A percentile compares a stretch with the other conserved stretches of the same genome.
These are phyloP conservation scores for Clavaria fumosa DNA, from an alignment of 768 basidiomycete species.

Conservation along the genomic window DNA sequence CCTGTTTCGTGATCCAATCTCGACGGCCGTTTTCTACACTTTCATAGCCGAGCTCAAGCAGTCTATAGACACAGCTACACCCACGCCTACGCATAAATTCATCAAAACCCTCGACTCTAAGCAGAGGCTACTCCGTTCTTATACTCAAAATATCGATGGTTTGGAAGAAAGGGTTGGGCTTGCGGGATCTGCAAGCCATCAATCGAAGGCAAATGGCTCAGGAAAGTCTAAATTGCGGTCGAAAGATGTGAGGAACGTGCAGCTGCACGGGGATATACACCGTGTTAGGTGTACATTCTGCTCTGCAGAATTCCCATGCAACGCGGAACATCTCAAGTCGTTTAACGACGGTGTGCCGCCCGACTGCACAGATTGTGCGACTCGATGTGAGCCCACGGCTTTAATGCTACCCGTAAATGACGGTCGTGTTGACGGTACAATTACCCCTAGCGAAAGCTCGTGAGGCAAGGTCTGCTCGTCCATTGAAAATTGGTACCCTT, in stretches of 20 bases:
- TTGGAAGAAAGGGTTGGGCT: constrained; percentile 75
- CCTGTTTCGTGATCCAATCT: constrained; percentile 72
- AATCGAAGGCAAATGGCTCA: constrained; percentile 35
- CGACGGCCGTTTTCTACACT: constrained; percentile 83
- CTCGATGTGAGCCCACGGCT: constrained; percentile 48
- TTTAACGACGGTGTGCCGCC: constrained; percentile 65
- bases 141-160: constrained; percentile 98
- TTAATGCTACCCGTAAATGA: constrained; percentile 2
- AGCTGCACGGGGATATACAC: constrained; percentile 89
- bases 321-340: constrained; percentile 38
- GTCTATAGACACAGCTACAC: constrained; percentile 64
- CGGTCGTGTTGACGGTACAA: constrained; percentile 6
- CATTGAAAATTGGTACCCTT: constrained; percentile 67
- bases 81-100: constrained; percentile 80
- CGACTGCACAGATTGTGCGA: constrained; percentile 73
- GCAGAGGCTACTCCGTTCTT: constrained; percentile 74
- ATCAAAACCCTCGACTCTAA: constrained; percentile 72
- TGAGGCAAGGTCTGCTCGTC: constrained; percentile 67
- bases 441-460: constrained; percentile 55
- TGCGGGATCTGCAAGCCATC: constrained; percentile 43
- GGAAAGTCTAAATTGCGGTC: constrained; percentile 53
- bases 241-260: constrained; percentile 74
- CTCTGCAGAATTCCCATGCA: constrained; percentile 62
- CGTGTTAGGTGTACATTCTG: constrained; percentile 79
- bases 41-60: constrained; percentile 86